These are phyloP conservation scores for Nemania serpens DNA, from an alignment of 2,329 filamentous ascomycete genomes.

Conservation along the genomic window DNA sequence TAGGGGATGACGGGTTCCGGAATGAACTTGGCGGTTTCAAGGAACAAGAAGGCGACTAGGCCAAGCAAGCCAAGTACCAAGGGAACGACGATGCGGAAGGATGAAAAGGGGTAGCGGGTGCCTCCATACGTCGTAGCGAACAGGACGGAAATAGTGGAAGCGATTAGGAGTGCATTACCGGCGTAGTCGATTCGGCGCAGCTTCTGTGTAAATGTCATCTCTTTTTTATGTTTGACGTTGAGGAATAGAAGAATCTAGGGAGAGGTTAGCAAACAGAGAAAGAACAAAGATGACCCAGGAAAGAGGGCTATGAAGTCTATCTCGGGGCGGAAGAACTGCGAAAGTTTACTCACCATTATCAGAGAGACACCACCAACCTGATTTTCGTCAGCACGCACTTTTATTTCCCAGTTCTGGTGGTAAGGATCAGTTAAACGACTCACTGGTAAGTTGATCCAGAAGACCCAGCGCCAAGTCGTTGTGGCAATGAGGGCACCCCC, in stretches of 20 bases:
- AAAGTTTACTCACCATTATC: slow-evolving; percentile 3
- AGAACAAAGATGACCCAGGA: too few species aligned
- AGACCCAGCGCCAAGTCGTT: slow-evolving; percentile 47
- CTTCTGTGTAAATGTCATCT: not conserved
- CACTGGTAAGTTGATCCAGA: slow-evolving; percentile 43
- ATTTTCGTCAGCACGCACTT: not conserved
- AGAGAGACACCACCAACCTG: slow-evolving; percentile 37
- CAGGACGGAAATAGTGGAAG: slow-evolving; percentile 20
- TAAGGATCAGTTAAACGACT: not conserved
- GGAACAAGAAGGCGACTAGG: slow-evolving; percentile 11
- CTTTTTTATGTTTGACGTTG: slow-evolving; percentile 12
- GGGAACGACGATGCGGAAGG: slow-evolving; percentile 18
- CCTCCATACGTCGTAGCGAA: slow-evolving; percentile 26
- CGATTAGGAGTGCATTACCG: slow-evolving; percentile 1
- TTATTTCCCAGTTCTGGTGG: not conserved
- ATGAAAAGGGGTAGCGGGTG: slow-evolving; percentile 10
- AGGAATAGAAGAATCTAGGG: slow-evolving; percentile 39
- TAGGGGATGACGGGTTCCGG: slow-evolving; percentile 47
- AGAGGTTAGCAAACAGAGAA: too few species aligned
- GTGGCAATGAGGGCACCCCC: slow-evolving; percentile 31
- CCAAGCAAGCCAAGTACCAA: slow-evolving; percentile 21
- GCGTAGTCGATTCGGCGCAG: slow-evolving; percentile 1
- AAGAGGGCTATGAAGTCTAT: too few species aligned
- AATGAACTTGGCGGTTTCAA: not conserved
- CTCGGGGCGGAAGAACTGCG: too few species aligned